These are phyloP conservation scores for Lecanicillium sp. DNA, from an alignment of 2,329 filamentous ascomycete genomes.

Conservation along the genomic window DNA sequence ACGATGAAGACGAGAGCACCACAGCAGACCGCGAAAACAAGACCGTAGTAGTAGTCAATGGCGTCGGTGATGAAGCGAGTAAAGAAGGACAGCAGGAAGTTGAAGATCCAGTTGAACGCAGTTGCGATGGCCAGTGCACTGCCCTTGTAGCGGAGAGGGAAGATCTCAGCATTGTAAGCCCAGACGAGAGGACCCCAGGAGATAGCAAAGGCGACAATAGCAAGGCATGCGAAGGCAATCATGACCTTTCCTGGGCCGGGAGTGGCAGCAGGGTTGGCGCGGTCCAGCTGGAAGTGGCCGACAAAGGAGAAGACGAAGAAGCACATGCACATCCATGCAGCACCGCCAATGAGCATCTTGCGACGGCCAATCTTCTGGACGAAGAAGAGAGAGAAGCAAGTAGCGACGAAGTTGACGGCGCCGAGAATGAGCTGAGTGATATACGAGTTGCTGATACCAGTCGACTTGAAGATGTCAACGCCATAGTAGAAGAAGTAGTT, in stretches of 20 bases:
- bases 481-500: slow-evolving; percentile 65
- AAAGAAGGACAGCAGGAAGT: slow-evolving; percentile 50
- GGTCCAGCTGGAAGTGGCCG: slow-evolving; percentile 36
- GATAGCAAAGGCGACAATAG: slow-evolving; percentile 59
- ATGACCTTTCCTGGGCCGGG: slow-evolving; percentile 49
- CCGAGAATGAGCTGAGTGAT: slow-evolving; percentile 61
- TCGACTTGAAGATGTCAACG: slow-evolving; percentile 57
- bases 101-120: slow-evolving; percentile 56
- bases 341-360: slow-evolving; percentile 54
- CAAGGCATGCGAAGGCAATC: slow-evolving; percentile 62
- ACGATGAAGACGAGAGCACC: slow-evolving; percentile 55
- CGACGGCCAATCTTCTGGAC: slow-evolving; percentile 60
- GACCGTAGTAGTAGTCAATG: slow-evolving; percentile 63
- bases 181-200: slow-evolving; percentile 66
- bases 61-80: slow-evolving; percentile 66
- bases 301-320: slow-evolving; percentile 44
- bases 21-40: slow-evolving; percentile 64
- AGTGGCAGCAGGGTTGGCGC: slow-evolving; percentile 31
- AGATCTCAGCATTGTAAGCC: slow-evolving; percentile 58
- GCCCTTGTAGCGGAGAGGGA: slow-evolving; percentile 49
- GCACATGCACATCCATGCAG: slow-evolving; percentile 50
- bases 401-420: slow-evolving; percentile 60
- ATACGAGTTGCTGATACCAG: slow-evolving; percentile 58
- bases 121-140: slow-evolving; percentile 49
- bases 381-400: slow-evolving; percentile 57